Base-by-base conservation (phyloP, 2,329 filamentous ascomycete genomes). In the Nemania diffusa region DNA sequence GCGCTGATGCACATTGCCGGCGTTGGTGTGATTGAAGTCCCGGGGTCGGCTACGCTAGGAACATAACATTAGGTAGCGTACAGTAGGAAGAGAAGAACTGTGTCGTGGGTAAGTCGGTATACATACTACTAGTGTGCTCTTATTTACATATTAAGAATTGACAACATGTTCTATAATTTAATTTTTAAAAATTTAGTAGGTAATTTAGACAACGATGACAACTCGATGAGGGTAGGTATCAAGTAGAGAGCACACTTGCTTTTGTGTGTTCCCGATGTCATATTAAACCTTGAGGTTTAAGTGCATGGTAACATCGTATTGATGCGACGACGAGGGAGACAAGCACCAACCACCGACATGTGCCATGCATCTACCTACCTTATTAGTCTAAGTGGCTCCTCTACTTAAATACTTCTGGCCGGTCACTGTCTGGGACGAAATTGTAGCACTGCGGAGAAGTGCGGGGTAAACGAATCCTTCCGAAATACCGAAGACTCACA, bases 361-460 rank as follows among this genome's bases (percentile, higher is more conserved):
- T 46, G n/a, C 20, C n/a, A 22, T 46, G 15, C 20, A 40, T 15
- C 11, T 40, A 40, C 34, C 34, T 40, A 40, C 34, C 34, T 40
- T 8, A 40, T 40, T 40, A 13, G 34, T 40, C 34, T 15, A 8
- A 40, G 34, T 13, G 34, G 34, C 5, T 13, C 5, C 34, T 32
- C 34, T 3, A 6, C 9, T 40, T 13, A 3, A 40, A 7, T 40
- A 40, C n/a, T n/a, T n/a, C n/a, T n/a, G n/a, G n/a, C 34, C 34
- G 34, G 11, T 13, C 34, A 40, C 34, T 13, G 8, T 40, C 5
- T 40, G 9, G 9, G 34, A 20, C 20, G n/a, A 52, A 52, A 29
- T 34, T 24, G 22, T 53, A 26, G 59, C 17, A 24, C n/a, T 52
- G 61, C 46, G 61, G 61, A 57, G 61, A 57, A 57, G 24, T 64